Evolutionary conservation across 2,329 filamentous ascomycete genomes (phyloP).

Genomic region (Metarhizium anisopliae): DNA sequence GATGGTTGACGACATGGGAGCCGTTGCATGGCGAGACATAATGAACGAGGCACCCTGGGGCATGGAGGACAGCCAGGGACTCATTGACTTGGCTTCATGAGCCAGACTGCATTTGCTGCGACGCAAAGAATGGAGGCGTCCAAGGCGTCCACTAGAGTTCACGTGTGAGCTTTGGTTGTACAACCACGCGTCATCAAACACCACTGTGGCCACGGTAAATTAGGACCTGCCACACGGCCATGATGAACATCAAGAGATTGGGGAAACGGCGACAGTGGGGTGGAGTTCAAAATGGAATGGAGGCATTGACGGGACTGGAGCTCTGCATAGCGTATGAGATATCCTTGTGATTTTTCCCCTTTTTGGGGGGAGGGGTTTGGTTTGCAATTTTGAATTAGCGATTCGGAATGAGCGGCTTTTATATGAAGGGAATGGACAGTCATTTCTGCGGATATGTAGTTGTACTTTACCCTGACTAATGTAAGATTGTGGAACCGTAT

Average conservation of each 20-base stretch:
- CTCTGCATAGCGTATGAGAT: constrained; percentile 4
- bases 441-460: not conserved
- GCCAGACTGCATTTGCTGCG: not conserved
- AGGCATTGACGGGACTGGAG: not conserved
- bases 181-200: not conserved
- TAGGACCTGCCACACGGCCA: not conserved
- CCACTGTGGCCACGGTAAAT: not conserved
- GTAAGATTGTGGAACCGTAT: not conserved
- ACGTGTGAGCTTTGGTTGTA: not conserved
- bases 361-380: too few relatives aligned
- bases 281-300: not conserved
- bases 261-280: not conserved
- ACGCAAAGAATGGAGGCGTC: not conserved
- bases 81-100: constrained; percentile 3
- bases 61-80: constrained; percentile 1
- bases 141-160: not conserved
- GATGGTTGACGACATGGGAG: constrained; percentile 10
- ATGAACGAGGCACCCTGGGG: constrained; percentile 8
- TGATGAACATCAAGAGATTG: too few relatives aligned
- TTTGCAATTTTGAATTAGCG: not conserved
- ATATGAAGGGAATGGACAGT: not conserved
- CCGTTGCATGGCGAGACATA: constrained; percentile 12
- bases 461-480: not conserved
- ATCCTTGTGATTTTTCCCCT: not conserved
- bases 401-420: not conserved